Conservation (phyloP, 139 green algal species). For the Dunaliella sp. region DNA sequence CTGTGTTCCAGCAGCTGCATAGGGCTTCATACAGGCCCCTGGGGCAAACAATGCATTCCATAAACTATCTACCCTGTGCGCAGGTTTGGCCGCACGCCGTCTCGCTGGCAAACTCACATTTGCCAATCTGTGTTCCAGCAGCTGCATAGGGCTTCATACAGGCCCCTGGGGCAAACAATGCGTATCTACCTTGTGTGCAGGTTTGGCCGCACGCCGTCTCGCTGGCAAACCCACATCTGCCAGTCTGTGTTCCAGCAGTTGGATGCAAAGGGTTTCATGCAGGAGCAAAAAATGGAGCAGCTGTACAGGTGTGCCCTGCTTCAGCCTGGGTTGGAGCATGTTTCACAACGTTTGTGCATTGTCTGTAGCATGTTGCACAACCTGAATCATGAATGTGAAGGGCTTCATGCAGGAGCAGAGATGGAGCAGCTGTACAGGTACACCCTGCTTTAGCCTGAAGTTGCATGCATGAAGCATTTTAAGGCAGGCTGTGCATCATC, state of each 20-base stretch:
- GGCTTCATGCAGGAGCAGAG: conserved; percentile 58
- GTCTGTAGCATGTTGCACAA: too few species aligned
- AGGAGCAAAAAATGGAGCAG: conserved; percentile 73
- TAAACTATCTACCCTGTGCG: background rate
- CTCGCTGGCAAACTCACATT: conserved; percentile 38
- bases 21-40: conserved; percentile 47
- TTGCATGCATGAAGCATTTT: too few species aligned
- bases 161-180: too few species aligned
- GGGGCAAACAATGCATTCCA: too few species aligned
- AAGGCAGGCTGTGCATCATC: too few species aligned
- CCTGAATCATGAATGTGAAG: conserved; percentile 45
- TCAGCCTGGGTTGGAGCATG: too few species aligned
- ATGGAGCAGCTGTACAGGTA: conserved; percentile 82
- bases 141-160: conserved; percentile 48
- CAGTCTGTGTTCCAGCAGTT: conserved; percentile 69
- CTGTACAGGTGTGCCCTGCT: too few species aligned
- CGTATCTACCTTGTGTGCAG: conserved; percentile 15
- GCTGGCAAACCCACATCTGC: conserved; percentile 41
- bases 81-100: conserved; percentile 28
- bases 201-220: conserved; percentile 24
- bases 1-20: conserved; percentile 61
- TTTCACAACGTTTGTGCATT: too few species aligned
- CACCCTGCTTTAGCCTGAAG: too few species aligned
- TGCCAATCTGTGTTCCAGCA: conserved; percentile 63
- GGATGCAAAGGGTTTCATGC: conserved; percentile 39